A percentile compares a stretch with the other conserved stretches of the same genome.
phyloP scores from a whole-genome alignment of 192 early-diverging fungal genomes.

The Entomortierella chlamydospora region DNA sequence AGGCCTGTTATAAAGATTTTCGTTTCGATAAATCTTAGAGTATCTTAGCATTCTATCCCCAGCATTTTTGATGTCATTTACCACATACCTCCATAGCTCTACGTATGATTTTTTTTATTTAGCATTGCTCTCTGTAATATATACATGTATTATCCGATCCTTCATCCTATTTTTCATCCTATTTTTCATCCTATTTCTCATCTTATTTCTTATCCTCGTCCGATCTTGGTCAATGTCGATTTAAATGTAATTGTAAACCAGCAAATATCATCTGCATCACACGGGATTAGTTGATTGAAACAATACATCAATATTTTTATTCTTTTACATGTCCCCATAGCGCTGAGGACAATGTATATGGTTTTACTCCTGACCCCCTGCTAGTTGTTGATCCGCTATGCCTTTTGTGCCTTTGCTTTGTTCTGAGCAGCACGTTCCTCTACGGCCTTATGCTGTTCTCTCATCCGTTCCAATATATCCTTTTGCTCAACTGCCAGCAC shows the following conservation, averaged over 20 bases:
- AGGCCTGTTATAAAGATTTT: slow-evolving; percentile 18
- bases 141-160: too few relatives aligned
- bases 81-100: background rate
- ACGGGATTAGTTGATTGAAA: too few relatives aligned
- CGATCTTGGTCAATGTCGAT: too few relatives aligned
- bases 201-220: background rate
- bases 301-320: too few relatives aligned
- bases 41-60: background rate
- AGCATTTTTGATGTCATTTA: background rate
- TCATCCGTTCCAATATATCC: slow-evolving; percentile 58
- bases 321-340: too few relatives aligned
- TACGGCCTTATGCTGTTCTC: slow-evolving; percentile 49
- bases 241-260: too few relatives aligned
- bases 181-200: too few relatives aligned
- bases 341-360: too few relatives aligned
- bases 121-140: background rate
- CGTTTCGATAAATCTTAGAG: background rate
- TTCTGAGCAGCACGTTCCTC: slow-evolving; percentile 26
- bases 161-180: too few relatives aligned
- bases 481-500: slow-evolving; percentile 63
- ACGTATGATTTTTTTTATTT: background rate
- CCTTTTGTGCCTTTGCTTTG: slow-evolving; percentile 17
- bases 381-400: too few relatives aligned
- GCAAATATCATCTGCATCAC: background rate
- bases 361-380: too few relatives aligned